A percentile compares a stretch with the other conserved stretches of the same genome.
These are phyloP conservation scores for Fusarium illudens DNA, from an alignment of 2,329 filamentous ascomycete genomes.

Conservation along the genomic window DNA sequence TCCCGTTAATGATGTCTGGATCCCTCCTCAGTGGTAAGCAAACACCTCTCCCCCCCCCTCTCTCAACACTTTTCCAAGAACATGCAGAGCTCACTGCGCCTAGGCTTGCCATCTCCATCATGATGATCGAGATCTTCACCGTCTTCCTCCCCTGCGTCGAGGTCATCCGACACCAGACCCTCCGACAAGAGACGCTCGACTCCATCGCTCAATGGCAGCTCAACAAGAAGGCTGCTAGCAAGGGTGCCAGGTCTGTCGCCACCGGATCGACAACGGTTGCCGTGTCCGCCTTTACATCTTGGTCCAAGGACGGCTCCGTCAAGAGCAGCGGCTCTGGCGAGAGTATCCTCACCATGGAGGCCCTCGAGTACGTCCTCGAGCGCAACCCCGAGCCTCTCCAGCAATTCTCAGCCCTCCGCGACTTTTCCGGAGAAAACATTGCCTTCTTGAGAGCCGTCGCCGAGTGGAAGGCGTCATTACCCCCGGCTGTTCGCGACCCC, in stretches of 20 bases:
- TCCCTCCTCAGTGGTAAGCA: conserved; percentile 70
- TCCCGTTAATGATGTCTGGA: conserved; percentile 61
- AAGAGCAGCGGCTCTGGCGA: conserved; percentile 47
- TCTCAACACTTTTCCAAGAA: neutral
- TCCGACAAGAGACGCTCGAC: conserved; percentile 58
- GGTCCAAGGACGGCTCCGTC: conserved; percentile 48
- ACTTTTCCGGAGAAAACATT: conserved; percentile 75
- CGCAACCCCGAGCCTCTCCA: conserved; percentile 68
- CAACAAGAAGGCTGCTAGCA: conserved; percentile 47
- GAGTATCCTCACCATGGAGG: conserved; percentile 47
- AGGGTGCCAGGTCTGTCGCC: conserved; percentile 46
- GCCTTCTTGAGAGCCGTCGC: conserved; percentile 68
- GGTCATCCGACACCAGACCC: conserved; percentile 56
- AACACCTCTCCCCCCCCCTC: neutral
- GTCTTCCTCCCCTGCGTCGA: conserved; percentile 71
- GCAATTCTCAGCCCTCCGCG: conserved; percentile 69
- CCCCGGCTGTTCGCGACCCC: conserved; percentile 35
- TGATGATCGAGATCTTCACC: conserved; percentile 69
- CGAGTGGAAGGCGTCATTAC: conserved; percentile 50
- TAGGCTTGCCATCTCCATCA: conserved; percentile 67
- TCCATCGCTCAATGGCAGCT: conserved; percentile 59
- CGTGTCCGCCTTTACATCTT: conserved; percentile 49
- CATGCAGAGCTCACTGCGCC: neutral
- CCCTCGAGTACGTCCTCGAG: conserved; percentile 63
- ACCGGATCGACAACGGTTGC: conserved; percentile 46